Base-by-base conservation (phyloP, 257 asterid genomes). In the Gentiana straminea region DNA sequence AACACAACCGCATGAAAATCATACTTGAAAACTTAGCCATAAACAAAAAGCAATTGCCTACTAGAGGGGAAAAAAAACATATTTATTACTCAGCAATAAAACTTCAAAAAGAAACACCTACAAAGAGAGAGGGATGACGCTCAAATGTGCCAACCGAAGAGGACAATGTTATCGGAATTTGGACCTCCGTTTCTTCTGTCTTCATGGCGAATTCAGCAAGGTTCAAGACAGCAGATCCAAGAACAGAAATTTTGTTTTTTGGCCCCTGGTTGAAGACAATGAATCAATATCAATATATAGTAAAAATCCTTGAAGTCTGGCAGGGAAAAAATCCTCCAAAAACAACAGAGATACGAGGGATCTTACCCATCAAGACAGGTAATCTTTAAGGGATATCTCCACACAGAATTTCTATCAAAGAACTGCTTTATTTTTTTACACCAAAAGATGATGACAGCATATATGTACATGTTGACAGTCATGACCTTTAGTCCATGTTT, bases 161-260 rank as follows among this genome's bases (percentile, higher is more conserved):
- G 32, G 79, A 67, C 64, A 92, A 67, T n/a, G 99, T 95, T 51
- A 92, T 57, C 57, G 73, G 72, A 41, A 88, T 69, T 58, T 83
- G 79, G 36, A 73, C 55, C 62, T 67, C 81, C 36, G 69, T 73
- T 52, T 75, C 95, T 62, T 73, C 83, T 59, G 55, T 59, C 82
- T 74, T 83, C 65, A 80, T 70, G 65, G 82, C 89, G 56, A 75
- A 83, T 62, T 83, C 95, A 57, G 94, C 91, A 58, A 92, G 90
- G 68, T 85, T 92, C 75, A 88, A 41, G 45, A 72, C 41, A 24
- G 88, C 86, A 13, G 79, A 64, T 55, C 94, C 97, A 59, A 92
- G 43, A 43, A 76, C 52, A 4, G 75, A 70, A 60, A 68, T 52
- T 85, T 81, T 92, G 75, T 74, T 83, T 72, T 81, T 92, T 7